A percentile compares a stretch with the other conserved stretches of the same genome.
These are phyloP conservation scores for Pyrenophora tritici-repentis DNA, from an alignment of 2,329 filamentous ascomycete species.

Conservation along the genomic window DNA sequence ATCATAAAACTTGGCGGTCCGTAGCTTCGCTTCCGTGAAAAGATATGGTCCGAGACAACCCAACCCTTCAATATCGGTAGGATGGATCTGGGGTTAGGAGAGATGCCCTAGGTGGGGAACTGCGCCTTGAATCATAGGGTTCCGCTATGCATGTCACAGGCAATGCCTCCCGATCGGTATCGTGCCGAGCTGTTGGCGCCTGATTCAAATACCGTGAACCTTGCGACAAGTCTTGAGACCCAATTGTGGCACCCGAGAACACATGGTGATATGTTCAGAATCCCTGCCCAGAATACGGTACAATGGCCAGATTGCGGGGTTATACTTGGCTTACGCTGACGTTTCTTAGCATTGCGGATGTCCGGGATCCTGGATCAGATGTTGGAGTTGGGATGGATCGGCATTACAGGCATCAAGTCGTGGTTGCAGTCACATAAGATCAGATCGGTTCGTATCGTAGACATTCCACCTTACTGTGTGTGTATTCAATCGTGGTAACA, in stretches of 20 bases:
- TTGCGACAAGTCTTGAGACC: background rate
- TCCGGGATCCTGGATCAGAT: background rate
- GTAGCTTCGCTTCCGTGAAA: background rate
- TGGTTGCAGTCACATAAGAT: background rate
- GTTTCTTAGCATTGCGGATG: slow-evolving; percentile 2
- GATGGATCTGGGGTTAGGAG: background rate
- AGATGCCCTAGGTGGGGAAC: background rate
- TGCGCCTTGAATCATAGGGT: background rate
- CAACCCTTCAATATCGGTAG: background rate
- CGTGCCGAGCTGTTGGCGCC: slow-evolving; percentile 6
- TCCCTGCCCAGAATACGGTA: slow-evolving; percentile 4
- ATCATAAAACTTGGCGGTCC: background rate
- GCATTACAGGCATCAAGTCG: background rate
- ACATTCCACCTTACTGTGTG: no score
- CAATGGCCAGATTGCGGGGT: slow-evolving; percentile 25
- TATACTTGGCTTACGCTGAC: slow-evolving; percentile 10
- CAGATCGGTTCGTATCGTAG: background rate
- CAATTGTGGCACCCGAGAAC: no score
- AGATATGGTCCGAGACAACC: slow-evolving; percentile 2
- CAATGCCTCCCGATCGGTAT: background rate
- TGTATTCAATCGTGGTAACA: background rate
- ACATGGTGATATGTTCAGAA: background rate
- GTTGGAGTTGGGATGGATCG: no score
- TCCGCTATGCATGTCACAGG: background rate
- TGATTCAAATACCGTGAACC: background rate